Percentiles rank a stretch among this genome's conserved stretches.
These are phyloP conservation scores for Lentithecium fluviatile DNA, from an alignment of 495 filamentous ascomycete species.

Conservation along the genomic window DNA sequence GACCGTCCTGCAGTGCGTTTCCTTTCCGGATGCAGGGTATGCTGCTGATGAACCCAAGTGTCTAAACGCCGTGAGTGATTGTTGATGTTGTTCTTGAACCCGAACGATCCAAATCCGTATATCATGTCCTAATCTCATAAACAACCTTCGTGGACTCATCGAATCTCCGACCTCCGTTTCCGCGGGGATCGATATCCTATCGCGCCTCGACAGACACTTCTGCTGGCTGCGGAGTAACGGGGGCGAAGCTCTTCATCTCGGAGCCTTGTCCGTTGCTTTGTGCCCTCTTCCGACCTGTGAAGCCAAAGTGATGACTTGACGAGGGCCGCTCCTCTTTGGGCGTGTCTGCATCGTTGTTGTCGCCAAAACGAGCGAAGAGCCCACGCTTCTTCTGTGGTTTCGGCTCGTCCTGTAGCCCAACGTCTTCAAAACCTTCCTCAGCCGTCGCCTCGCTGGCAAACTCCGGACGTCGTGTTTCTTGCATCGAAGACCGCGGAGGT, in stretches of 20 bases:
- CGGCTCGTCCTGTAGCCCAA: conserved; percentile 76
- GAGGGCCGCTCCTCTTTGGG: conserved; percentile 40
- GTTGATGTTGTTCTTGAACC: neutral
- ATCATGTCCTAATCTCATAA: too few relatives aligned
- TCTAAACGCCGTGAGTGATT: neutral
- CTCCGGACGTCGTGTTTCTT: conserved; percentile 45
- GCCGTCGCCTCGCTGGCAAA: conserved; percentile 40
- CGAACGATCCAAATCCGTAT: neutral
- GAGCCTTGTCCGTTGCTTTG: conserved; percentile 67
- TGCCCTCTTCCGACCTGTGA: conserved; percentile 69
- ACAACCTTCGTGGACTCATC: too few relatives aligned
- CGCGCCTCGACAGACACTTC: conserved; percentile 22
- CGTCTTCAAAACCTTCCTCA: conserved; percentile 82
- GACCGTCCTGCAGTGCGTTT: neutral
- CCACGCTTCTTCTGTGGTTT: conserved; percentile 68
- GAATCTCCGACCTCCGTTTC: too few relatives aligned
- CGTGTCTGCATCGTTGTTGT: conserved; percentile 48
- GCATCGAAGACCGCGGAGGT: conserved; percentile 50
- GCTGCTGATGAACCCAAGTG: neutral
- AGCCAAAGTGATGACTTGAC: conserved; percentile 59
- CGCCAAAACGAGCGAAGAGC: conserved; percentile 83
- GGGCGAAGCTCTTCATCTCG: conserved; percentile 43
- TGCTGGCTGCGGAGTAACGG: neutral
- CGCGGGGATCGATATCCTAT: neutral
- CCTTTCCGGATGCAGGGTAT: neutral